Percentiles rank a stretch among this genome's conserved stretches.
These are phyloP conservation scores for Phoma sp. DNA, from an alignment of 2,329 filamentous ascomycete genomes.

Conservation along the genomic window DNA sequence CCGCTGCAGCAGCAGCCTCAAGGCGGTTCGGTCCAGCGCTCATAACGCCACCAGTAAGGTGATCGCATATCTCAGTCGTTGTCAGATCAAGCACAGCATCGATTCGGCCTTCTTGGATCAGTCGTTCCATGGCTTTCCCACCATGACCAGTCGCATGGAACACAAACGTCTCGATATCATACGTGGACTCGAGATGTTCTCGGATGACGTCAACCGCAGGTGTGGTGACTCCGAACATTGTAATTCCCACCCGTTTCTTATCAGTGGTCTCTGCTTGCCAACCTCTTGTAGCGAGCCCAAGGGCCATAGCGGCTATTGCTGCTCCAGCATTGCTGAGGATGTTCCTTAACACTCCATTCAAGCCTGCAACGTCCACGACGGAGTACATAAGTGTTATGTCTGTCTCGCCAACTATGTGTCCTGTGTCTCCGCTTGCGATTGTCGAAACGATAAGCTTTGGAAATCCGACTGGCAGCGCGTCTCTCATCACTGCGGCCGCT, in stretches of 20 bases:
- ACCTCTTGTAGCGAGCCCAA: slow-evolving; percentile 46
- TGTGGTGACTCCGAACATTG: slow-evolving; percentile 79
- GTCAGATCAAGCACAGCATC: slow-evolving; percentile 75
- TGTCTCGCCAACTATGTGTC: slow-evolving; percentile 68
- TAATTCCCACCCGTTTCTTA: slow-evolving; percentile 62
- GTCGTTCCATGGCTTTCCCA: slow-evolving; percentile 71
- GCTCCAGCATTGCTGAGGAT: slow-evolving; percentile 69
- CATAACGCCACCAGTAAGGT: slow-evolving; percentile 68
- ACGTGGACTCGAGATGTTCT: slow-evolving; percentile 50
- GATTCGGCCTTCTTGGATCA: slow-evolving; percentile 63
- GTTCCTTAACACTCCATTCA: slow-evolving; percentile 64
- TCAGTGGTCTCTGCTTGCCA: neutral
- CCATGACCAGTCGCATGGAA: slow-evolving; percentile 76
- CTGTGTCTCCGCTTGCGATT: slow-evolving; percentile 70
- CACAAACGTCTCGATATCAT: slow-evolving; percentile 64
- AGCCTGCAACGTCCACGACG: slow-evolving; percentile 72
- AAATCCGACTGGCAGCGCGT: slow-evolving; percentile 67
- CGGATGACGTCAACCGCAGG: slow-evolving; percentile 66
- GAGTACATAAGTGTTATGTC: slow-evolving; percentile 75
- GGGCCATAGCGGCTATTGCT: slow-evolving; percentile 65
- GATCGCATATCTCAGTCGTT: slow-evolving; percentile 70
- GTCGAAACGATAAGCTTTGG: slow-evolving; percentile 75
- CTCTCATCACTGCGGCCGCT: slow-evolving; percentile 65
- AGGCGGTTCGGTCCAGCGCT: slow-evolving; percentile 64
- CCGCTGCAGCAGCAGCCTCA: slow-evolving; percentile 61